Conservation (phyloP, 768 basidiomycete species). For the Boletus huronensis region DNA sequence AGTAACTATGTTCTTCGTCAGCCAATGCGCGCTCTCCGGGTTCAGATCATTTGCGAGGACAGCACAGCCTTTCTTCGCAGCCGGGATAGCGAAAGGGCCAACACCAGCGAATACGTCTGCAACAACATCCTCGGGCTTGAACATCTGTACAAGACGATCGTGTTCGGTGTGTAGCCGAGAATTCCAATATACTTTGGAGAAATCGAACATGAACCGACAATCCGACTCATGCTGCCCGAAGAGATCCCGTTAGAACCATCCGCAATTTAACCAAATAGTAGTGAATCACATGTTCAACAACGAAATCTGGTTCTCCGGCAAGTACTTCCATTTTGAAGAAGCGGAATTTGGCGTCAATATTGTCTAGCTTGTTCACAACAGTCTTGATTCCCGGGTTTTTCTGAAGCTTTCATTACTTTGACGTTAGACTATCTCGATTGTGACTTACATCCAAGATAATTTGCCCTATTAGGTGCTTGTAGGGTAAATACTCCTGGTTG, state of each 20-base stretch:
- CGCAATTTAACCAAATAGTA: not conserved
- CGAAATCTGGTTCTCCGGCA: constrained; percentile 83
- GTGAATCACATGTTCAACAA: constrained; percentile 80
- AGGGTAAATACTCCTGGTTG: constrained; percentile 85
- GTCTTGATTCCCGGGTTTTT: constrained; percentile 84
- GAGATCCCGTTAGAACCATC: not conserved
- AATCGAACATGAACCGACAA: constrained; percentile 91
- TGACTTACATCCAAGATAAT: constrained; percentile 81
- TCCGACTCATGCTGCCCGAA: constrained; percentile 68
- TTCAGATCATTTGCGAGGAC: constrained; percentile 95
- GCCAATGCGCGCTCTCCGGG: constrained; percentile 78
- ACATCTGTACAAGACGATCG: constrained; percentile 71
- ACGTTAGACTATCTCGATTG: not conserved
- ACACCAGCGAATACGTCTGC: constrained; percentile 97
- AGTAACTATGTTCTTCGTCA: constrained; percentile 63
- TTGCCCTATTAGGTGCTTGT: constrained; percentile 87
- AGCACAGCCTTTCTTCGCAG: constrained; percentile 86
- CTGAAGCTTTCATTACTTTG: constrained; percentile 38
- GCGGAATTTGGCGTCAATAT: constrained; percentile 81
- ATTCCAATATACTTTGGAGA: constrained; percentile 97
- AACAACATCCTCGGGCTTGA: constrained; percentile 73
- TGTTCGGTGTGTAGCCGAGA: constrained; percentile 92
- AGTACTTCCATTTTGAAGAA: constrained; percentile 97
- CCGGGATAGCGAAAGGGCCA: constrained; percentile 92
- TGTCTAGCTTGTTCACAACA: constrained; percentile 92